These are phyloP conservation scores for Thelephora terrestris DNA, from an alignment of 1,284 basidiomycete genomes.

Conservation along the genomic window DNA sequence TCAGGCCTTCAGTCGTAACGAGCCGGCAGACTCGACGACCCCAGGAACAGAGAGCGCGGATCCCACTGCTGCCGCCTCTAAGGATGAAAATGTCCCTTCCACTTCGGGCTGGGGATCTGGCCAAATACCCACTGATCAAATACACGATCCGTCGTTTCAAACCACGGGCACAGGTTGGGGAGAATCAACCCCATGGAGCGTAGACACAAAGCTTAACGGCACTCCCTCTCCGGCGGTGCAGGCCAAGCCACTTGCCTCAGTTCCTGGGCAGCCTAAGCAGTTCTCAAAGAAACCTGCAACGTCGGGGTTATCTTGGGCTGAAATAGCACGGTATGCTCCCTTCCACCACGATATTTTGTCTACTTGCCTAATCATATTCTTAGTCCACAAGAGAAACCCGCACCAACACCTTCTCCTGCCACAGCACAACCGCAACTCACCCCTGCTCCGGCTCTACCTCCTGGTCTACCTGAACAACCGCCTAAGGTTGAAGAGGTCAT, in stretches of 20 bases:
- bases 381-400: slow-evolving; percentile 47
- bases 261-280: slow-evolving; percentile 15
- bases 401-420: slow-evolving; percentile 25
- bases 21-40: slow-evolving; percentile 12
- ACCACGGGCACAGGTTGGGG: slow-evolving; percentile 13
- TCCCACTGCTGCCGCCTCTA: slow-evolving; percentile 8
- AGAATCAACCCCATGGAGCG: slow-evolving; percentile 26
- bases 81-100: slow-evolving; percentile 9
- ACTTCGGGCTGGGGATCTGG: slow-evolving; percentile 7
- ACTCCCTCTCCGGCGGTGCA: slow-evolving; percentile 16
- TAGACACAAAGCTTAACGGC: slow-evolving; percentile 30
- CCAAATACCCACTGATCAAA: slow-evolving; percentile 6
- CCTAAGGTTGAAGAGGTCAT: slow-evolving; percentile 12
- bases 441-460: slow-evolving; percentile 14
- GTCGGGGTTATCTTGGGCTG: slow-evolving; percentile 72
- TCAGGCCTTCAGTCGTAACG: slow-evolving; percentile 12
- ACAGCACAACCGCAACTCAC: slow-evolving; percentile 18
- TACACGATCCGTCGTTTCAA: slow-evolving; percentile 9
- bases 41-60: slow-evolving; percentile 8
- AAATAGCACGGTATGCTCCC: slow-evolving; percentile 53
- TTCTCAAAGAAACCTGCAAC: slow-evolving; percentile 47
- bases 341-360: neutral
- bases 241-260: slow-evolving; percentile 11
- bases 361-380: neutral
- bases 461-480: slow-evolving; percentile 18